phyloP scores from a whole-genome alignment of 495 filamentous ascomycete species.

The Aspergillus hancockii region DNA sequence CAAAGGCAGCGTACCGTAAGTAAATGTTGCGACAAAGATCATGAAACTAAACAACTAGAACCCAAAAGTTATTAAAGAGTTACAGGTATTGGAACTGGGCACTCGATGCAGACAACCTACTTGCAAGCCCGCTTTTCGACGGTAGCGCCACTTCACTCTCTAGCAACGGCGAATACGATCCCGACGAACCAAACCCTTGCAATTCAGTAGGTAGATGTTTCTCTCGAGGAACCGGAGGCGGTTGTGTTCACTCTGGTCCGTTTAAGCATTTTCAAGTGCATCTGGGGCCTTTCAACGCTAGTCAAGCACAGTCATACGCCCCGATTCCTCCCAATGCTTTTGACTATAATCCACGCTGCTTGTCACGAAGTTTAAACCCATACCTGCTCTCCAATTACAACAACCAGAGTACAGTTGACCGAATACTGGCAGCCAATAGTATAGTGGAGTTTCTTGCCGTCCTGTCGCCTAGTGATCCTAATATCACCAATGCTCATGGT shows the following conservation, averaged over 20 bases:
- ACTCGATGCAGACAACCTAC: constrained; percentile 35
- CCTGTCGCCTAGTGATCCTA: constrained; percentile 28
- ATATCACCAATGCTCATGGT: constrained; percentile 25
- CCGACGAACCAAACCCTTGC: constrained; percentile 21
- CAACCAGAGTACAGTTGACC: constrained; percentile 21
- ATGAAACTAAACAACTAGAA: background rate
- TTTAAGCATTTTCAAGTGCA: constrained; percentile 51
- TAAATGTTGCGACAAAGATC: background rate
- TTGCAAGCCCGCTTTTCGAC: constrained; percentile 47
- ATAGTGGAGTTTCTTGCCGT: constrained; percentile 22
- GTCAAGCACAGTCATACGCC: constrained; percentile 26
- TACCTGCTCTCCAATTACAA: constrained; percentile 20
- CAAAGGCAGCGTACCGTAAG: constrained; percentile 47
- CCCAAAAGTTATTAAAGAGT: background rate
- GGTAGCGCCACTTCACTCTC: constrained; percentile 42
- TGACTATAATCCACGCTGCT: constrained; percentile 60
- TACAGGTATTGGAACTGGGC: constrained; percentile 58
- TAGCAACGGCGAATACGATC: constrained; percentile 46
- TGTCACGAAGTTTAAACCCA: constrained; percentile 53
- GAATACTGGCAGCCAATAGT: background rate
- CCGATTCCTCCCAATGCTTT: constrained; percentile 16
- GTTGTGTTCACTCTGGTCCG: constrained; percentile 61
- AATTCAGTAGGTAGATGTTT: constrained; percentile 23
- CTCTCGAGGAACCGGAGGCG: constrained; percentile 58
- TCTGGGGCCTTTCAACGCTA: constrained; percentile 48